Evolutionary conservation across 192 early-diverging fungal species (phyloP).

Genomic region (Cetraspora pellucida): DNA sequence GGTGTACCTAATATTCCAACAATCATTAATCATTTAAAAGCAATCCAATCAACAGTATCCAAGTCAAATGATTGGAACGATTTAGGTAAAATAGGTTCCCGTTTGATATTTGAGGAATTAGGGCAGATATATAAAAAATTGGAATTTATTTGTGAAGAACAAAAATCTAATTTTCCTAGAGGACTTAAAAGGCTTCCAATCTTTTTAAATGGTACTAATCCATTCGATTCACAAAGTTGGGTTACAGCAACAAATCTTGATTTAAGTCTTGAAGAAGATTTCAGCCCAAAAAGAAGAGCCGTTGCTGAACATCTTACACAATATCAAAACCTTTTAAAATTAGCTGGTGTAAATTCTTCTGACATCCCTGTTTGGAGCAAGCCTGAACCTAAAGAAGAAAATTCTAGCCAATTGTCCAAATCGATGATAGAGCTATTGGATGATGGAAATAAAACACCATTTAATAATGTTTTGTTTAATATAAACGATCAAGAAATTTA

Average conservation of each 20-base stretch:
- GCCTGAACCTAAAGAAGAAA: too few species aligned
- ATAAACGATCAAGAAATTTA: too few species aligned
- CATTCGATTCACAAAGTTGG: neutral
- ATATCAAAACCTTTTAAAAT: neutral
- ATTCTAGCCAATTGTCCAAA: too few species aligned
- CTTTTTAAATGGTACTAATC: neutral
- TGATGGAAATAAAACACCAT: too few species aligned
- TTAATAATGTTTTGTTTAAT: too few species aligned
- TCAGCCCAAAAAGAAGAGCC: neutral
- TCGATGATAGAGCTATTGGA: too few species aligned
- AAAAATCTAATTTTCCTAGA: neutral
- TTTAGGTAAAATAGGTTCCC: too few species aligned
- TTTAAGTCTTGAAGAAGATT: neutral
- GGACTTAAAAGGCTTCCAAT: neutral
- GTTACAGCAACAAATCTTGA: neutral
- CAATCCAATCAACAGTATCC: neutral
- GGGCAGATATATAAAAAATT: slow-evolving; percentile 2
- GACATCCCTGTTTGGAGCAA: neutral
- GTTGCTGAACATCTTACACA: neutral
- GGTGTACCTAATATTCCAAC: neutral
- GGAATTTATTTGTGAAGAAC: neutral
- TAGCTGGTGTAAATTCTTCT: neutral
- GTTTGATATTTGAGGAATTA: neutral
- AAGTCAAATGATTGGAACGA: neutral
- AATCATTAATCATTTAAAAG: neutral